A percentile compares a stretch with the other conserved stretches of the same genome.
These are phyloP conservation scores for Aphanomyces cochlioides DNA, from an alignment of 352 stramenopile species.

Conservation along the genomic window DNA sequence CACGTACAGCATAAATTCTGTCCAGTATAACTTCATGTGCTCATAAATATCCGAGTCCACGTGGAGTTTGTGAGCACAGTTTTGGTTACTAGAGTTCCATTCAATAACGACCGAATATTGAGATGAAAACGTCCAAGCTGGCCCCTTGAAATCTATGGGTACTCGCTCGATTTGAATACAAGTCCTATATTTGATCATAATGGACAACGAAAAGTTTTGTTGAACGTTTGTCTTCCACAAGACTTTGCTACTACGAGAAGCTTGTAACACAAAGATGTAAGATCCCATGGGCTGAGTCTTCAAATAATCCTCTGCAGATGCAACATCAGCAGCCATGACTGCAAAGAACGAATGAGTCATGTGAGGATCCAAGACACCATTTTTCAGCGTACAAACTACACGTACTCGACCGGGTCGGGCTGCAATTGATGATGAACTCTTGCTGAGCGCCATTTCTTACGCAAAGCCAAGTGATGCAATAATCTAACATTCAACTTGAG, in stretches of 20 bases:
- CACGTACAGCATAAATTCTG: slow-evolving; percentile 15
- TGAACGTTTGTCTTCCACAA: neutral
- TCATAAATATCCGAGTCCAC: slow-evolving; percentile 7
- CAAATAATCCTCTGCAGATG: neutral
- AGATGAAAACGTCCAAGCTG: neutral
- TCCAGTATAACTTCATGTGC: slow-evolving; percentile 4
- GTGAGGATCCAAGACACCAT: slow-evolving; percentile 15
- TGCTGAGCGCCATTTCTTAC: too few relatives aligned
- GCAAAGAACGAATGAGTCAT: slow-evolving; percentile 8
- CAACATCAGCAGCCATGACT: slow-evolving; percentile 5
- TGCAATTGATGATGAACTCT: too few relatives aligned
- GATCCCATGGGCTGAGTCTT: slow-evolving; percentile 20
- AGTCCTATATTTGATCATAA: slow-evolving; percentile 17
- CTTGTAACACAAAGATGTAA: slow-evolving; percentile 4
- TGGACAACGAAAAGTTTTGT: slow-evolving; percentile 7
- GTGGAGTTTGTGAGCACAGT: neutral
- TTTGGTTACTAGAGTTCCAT: neutral
- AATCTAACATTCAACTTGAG: too few relatives aligned
- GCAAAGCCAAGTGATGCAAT: too few relatives aligned
- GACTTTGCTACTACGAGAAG: neutral
- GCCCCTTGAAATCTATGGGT: slow-evolving; percentile 1
- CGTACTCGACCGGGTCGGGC: slow-evolving; percentile 2
- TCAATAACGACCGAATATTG: neutral
- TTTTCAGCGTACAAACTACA: neutral
- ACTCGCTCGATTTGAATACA: slow-evolving; percentile 5